Base-by-base conservation (phyloP, 1,284 basidiomycete species). In the Ceratorhiza oryzae-sativae region DNA sequence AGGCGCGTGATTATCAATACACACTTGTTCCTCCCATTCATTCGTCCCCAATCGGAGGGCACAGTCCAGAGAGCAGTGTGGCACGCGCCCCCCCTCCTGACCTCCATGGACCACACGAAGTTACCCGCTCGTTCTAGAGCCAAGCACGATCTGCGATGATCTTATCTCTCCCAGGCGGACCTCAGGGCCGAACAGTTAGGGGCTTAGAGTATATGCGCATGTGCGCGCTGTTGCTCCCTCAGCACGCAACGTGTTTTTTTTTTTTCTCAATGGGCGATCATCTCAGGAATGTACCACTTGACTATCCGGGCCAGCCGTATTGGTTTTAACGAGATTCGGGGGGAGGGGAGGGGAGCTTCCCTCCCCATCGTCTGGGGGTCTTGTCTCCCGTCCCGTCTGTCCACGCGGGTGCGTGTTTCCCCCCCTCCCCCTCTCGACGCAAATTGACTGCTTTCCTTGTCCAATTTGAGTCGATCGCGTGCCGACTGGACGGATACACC, bases 211-310 rank as follows among this genome's bases (percentile, higher is more conserved):
- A 45, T 48, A 46, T 48, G 45, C 60, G 61, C 61, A 23, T 25
- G 30, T 25, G 15, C 56, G 27, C 56, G 2, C 27, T 18, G n/a
- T n/a, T n/a, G n/a, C n/a, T n/a, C n/a, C n/a, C 27, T 30, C 32
- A 23, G n/a, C 3, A 1, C 32, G n/a, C 61, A 65, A 65, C 61
- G 61, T 65, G 61, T 65, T 65, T 36, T 36, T 20, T 39, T 42
- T 23, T 27, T 46, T 4, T 8, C 53, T 6, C 12, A 9, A 8
- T 32, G 58, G 61, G 32, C 42, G 42, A 65, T 65, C 61, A 65
- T 2, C 25, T 25, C 27, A 20, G 51, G 61, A 65, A 65, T 30
- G 15, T 45, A 36, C 36, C 36, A 2, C 60, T 42, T n/a, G 51
- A 10, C 32, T 12, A 55, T n/a, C 6, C 30, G 23, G 18, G 23